Percentiles rank a stretch among this genome's conserved stretches.
These are phyloP conservation scores for Populus hybrid DNA, from an alignment of 441 rosid species.

Conservation along the genomic window DNA sequence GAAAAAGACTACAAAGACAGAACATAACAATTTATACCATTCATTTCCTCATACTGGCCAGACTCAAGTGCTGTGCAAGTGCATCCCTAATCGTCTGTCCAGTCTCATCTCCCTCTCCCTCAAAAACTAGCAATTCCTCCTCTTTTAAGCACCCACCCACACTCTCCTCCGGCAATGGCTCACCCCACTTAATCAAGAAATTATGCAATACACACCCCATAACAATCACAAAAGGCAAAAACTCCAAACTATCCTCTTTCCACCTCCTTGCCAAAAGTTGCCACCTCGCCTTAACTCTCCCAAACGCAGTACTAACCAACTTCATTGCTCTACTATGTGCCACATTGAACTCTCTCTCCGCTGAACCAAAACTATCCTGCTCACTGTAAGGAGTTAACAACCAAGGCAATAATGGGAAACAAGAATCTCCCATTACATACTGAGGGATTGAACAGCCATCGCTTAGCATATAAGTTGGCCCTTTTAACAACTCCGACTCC, in stretches of 20 bases:
- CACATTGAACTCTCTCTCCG: conserved; percentile 46
- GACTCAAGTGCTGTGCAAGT: conserved; percentile 53
- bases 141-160: conserved; percentile 17
- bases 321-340: conserved; percentile 43
- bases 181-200: conserved; percentile 49
- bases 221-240: conserved; percentile 57
- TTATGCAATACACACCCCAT: conserved; percentile 70
- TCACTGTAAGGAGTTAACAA: conserved; percentile 63
- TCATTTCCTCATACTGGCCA: conserved; percentile 41
- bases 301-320: conserved; percentile 41
- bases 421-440: conserved; percentile 59
- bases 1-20: not conserved
- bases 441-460: conserved; percentile 50
- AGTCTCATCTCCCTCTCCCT: conserved; percentile 41
- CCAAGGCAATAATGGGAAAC: conserved; percentile 74
- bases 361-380: conserved; percentile 38
- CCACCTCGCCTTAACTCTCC: conserved; percentile 56
- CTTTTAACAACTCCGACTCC: conserved; percentile 46
- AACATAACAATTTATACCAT: not conserved
- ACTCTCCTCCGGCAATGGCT: conserved; percentile 32
- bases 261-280: conserved; percentile 53
- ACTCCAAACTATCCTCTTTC: conserved; percentile 59
- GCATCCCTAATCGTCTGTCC: conserved; percentile 52
- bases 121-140: conserved; percentile 29
- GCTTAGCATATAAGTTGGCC: conserved; percentile 35